Percentiles rank a stretch among this genome's conserved stretches.
Evolutionary conservation across 495 filamentous ascomycete species (phyloP).

Genomic region (Podospora pseudoanserina): DNA sequence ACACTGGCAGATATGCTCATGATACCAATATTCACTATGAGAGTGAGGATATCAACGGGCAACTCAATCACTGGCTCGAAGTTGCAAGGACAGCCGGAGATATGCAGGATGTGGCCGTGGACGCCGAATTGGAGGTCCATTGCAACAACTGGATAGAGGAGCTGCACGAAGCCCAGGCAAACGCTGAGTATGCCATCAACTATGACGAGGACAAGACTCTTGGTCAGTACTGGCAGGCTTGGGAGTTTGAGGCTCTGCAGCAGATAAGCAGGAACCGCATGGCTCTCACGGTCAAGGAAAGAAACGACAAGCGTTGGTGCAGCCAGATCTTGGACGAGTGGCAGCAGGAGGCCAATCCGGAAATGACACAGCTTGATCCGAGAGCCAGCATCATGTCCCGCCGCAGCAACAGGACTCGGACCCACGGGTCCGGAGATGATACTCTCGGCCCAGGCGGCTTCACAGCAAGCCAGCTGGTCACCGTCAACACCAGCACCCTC

Average conservation of each 20-base stretch:
- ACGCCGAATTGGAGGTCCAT: slow-evolving; percentile 30
- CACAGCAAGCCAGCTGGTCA: slow-evolving; percentile 14
- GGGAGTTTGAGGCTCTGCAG: slow-evolving; percentile 34
- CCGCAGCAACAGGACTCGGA: slow-evolving; percentile 20
- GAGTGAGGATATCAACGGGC: slow-evolving; percentile 26
- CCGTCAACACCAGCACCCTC: slow-evolving; percentile 4
- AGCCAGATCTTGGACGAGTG: slow-evolving; percentile 27
- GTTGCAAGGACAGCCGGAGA: slow-evolving; percentile 11
- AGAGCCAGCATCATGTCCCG: slow-evolving; percentile 22
- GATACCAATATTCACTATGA: slow-evolving; percentile 21
- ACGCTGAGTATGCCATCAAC: slow-evolving; percentile 26
- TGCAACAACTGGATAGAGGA: slow-evolving; percentile 21
- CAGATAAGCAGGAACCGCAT: slow-evolving; percentile 19
- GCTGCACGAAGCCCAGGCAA: slow-evolving; percentile 20
- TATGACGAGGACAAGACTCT: slow-evolving; percentile 24
- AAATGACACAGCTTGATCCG: slow-evolving; percentile 13
- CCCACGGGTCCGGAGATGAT: slow-evolving; percentile 1
- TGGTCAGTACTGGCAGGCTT: slow-evolving; percentile 18
- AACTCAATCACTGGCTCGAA: slow-evolving; percentile 26
- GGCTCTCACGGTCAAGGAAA: slow-evolving; percentile 22
- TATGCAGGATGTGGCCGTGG: slow-evolving; percentile 25
- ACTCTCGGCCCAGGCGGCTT: slow-evolving; percentile 3
- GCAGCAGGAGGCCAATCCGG: slow-evolving; percentile 24
- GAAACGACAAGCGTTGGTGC: slow-evolving; percentile 23
- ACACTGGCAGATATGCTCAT: slow-evolving; percentile 20